A percentile compares a stretch with the other conserved stretches of the same genome.
These are phyloP conservation scores for Pichia sp. DNA, from an alignment of 1,139 yeast species.

Conservation along the genomic window DNA sequence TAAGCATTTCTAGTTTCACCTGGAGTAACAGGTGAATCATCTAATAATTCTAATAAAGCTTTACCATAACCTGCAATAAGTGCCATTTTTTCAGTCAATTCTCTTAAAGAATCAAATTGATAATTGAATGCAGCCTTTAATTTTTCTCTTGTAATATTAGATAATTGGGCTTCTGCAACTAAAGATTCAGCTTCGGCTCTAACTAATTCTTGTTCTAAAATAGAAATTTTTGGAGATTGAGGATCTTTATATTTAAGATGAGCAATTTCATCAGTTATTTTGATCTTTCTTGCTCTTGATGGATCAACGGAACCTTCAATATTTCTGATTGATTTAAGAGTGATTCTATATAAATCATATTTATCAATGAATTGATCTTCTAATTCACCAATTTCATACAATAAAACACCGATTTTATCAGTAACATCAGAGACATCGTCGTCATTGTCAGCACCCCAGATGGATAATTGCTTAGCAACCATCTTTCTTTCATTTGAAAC, in stretches of 20 bases:
- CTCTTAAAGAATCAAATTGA: conserved; percentile 94
- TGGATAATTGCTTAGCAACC: conserved; percentile 90
- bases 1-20: conserved; percentile 99
- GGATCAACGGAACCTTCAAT: conserved; percentile 98
- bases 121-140: conserved; percentile 95
- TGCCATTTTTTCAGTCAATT: conserved; percentile 93
- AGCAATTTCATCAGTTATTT: conserved; percentile 96
- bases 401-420: conserved; percentile 91
- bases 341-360: conserved; percentile 95
- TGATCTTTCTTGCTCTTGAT: conserved; percentile 94
- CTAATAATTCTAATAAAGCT: conserved; percentile 90
- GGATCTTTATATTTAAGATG: conserved; percentile 98
- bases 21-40: conserved; percentile 95
- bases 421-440: conserved; percentile 97
- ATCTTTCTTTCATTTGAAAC: conserved; percentile 94
- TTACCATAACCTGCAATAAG: conserved; percentile 98
- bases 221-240: conserved; percentile 89
- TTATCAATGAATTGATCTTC: conserved; percentile 97
- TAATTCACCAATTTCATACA: conserved; percentile 94
- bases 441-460: conserved; percentile 98
- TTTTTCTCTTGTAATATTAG: conserved; percentile 96
- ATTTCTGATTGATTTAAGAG: conserved; percentile 90
- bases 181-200: conserved; percentile 98
- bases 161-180: conserved; percentile 97
- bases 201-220: conserved; percentile 95